Conservation (phyloP, 2,329 filamentous ascomycete species). For the Calcarisporium arbuscula region DNA sequence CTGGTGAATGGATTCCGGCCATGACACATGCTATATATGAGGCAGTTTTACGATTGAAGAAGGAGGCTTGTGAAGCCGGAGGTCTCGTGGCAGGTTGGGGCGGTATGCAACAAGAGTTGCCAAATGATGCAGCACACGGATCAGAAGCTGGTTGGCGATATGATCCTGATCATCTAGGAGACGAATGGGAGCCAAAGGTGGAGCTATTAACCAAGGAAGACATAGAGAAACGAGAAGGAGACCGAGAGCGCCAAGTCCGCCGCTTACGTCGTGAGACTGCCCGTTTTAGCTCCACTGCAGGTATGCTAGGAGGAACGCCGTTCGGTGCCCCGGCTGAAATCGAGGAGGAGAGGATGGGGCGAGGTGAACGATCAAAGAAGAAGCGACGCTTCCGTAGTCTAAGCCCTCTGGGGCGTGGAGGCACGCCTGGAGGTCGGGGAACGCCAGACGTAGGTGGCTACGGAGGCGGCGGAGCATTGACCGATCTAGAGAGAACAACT, state of each 20-base stretch:
- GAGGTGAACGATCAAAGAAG: conserved; percentile 90
- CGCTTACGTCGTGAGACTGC: conserved; percentile 85
- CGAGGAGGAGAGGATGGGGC: conserved; percentile 78
- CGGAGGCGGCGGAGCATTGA: conserved; percentile 62
- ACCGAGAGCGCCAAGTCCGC: conserved; percentile 85
- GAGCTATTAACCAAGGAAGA: conserved; percentile 86
- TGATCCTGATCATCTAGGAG: conserved; percentile 81
- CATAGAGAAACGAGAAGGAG: conserved; percentile 93
- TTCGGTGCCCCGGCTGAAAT: conserved; percentile 46
- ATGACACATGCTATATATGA: conserved; percentile 98
- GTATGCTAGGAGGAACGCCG: conserved; percentile 71
- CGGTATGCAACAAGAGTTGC: conserved; percentile 57
- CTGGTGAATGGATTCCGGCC: conserved; percentile 88
- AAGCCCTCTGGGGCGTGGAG: conserved; percentile 64
- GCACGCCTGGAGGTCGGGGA: conserved; percentile 62
- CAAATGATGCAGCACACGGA: conserved; percentile 83
- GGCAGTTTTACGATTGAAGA: conserved; percentile 84
- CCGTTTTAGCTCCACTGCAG: conserved; percentile 79
- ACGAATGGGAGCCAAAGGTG: conserved; percentile 78
- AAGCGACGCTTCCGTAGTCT: conserved; percentile 87
- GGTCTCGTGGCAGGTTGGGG: conserved; percentile 72
- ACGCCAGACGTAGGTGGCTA: conserved; percentile 75
- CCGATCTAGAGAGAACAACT: conserved; percentile 68
- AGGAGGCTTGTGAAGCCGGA: conserved; percentile 90
- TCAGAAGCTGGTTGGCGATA: conserved; percentile 88